phyloP scores from a whole-genome alignment of 352 stramenopile species.

The Phytophthora podocarpi region DNA sequence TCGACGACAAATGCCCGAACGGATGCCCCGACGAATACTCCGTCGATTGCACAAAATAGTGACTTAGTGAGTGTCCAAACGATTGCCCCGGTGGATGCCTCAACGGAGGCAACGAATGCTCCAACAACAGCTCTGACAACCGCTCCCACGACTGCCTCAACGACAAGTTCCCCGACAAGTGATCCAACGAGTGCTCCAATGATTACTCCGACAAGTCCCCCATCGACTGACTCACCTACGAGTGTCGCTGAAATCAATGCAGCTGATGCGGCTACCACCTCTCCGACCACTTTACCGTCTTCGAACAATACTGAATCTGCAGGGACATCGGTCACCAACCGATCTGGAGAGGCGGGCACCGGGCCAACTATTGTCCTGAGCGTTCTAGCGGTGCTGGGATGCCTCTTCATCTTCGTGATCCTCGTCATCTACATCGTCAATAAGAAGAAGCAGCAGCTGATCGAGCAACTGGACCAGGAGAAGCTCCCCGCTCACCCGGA shows the following conservation, averaged over 20 bases:
- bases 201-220: neutral
- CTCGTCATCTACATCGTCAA: conserved; percentile 16
- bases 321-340: conserved; percentile 7
- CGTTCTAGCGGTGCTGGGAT: conserved; percentile 18
- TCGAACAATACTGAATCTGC: neutral
- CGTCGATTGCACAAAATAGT: too few relatives aligned
- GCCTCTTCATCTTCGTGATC: conserved; percentile 18
- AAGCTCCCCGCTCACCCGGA: conserved; percentile 3
- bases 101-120: neutral
- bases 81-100: neutral
- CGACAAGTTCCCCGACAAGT: neutral
- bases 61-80: too few relatives aligned
- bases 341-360: neutral
- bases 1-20: neutral
- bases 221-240: neutral
- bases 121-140: neutral
- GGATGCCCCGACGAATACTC: neutral
- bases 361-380: conserved; percentile 14
- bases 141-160: neutral
- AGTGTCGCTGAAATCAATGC: neutral
- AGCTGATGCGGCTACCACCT: neutral
- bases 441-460: conserved; percentile 28
- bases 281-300: neutral
- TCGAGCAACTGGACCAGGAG: conserved; percentile 22
- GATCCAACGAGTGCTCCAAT: neutral